Percentiles rank a stretch among this genome's conserved stretches.
phyloP scores from a whole-genome alignment of 768 basidiomycete genomes.

The Panus rudis region DNA sequence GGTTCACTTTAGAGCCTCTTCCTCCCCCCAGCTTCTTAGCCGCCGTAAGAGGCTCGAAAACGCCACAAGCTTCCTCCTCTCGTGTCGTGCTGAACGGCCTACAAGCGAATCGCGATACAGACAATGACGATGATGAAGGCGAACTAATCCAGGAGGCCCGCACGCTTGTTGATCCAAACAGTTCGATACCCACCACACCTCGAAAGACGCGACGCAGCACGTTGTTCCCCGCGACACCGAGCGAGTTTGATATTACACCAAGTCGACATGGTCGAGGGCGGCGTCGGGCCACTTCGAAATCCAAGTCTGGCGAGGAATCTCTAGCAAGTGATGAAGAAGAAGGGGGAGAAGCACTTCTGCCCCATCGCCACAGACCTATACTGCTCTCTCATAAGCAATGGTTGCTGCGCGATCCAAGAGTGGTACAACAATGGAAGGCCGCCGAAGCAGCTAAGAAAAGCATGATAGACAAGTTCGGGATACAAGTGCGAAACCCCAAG shows the following conservation, averaged over 20 bases:
- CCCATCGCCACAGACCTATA: conserved; percentile 15
- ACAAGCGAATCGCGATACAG: background rate
- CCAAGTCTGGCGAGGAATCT: no score
- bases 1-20: background rate
- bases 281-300: no score
- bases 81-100: conserved; percentile 9
- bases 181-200: background rate
- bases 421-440: conserved; percentile 13
- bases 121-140: background rate
- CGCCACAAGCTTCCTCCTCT: conserved; percentile 8
- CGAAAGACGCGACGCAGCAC: conserved; percentile 1
- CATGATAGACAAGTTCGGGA: conserved; percentile 1
- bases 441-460: conserved; percentile 8
- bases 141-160: background rate
- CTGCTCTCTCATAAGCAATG: conserved; percentile 22
- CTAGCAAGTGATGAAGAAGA: conserved; percentile 3
- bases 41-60: background rate
- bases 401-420: conserved; percentile 16
- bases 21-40: conserved; percentile 9
- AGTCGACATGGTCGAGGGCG: background rate
- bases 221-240: background rate
- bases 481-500: no score
- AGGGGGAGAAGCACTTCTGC: conserved; percentile 9
- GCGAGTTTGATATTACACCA: conserved; percentile 2
- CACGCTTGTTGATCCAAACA: background rate